Percentiles rank a stretch among this genome's conserved stretches.
These are phyloP conservation scores for Ambrosiella xylebori DNA, from an alignment of 2,329 filamentous ascomycete species.

Conservation along the genomic window DNA sequence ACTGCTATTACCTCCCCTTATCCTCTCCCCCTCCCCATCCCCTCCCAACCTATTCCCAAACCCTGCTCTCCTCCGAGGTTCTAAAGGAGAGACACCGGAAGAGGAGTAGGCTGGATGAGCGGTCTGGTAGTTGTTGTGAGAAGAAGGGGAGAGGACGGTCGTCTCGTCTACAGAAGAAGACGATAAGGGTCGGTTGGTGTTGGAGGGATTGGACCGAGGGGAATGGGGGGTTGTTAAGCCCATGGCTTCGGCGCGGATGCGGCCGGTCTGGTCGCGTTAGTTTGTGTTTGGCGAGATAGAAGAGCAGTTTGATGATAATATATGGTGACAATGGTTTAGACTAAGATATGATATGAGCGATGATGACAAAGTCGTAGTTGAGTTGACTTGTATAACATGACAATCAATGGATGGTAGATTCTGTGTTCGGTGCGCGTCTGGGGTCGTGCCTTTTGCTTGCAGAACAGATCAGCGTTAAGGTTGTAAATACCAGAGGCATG, in stretches of 20 bases:
- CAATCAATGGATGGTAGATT: too few relatives aligned
- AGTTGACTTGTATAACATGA: too few relatives aligned
- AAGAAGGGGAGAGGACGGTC: constrained; percentile 7
- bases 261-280: constrained; percentile 2
- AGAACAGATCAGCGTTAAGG: too few relatives aligned
- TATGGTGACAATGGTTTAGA: background rate
- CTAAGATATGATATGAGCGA: too few relatives aligned
- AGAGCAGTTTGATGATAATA: background rate
- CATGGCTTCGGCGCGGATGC: constrained; percentile 6
- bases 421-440: too few relatives aligned
- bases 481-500: background rate
- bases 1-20: background rate
- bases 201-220: background rate
- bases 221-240: background rate
- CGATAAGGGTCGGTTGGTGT: background rate
- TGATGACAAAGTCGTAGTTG: too few relatives aligned
- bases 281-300: background rate
- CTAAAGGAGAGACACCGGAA: background rate
- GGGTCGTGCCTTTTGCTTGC: too few relatives aligned
- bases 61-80: background rate
- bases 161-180: constrained; percentile 5
- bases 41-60: background rate
- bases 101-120: background rate
- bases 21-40: background rate
- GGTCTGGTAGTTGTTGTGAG: constrained; percentile 11